These are phyloP conservation scores for Xenoacremonium recifei DNA, from an alignment of 2,329 filamentous ascomycete species.

Conservation along the genomic window DNA sequence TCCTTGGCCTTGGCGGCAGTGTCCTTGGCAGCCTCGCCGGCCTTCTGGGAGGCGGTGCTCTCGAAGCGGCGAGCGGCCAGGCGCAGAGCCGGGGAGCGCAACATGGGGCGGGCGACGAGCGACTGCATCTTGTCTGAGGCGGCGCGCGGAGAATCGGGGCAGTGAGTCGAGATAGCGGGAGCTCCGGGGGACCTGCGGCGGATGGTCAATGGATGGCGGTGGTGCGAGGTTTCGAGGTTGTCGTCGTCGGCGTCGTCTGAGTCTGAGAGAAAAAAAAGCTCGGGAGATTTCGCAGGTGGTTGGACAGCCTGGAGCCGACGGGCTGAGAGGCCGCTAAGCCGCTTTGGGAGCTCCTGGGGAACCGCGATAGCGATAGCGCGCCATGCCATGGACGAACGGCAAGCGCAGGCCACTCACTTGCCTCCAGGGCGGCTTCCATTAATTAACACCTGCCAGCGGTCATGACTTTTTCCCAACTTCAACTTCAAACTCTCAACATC, in stretches of 20 bases:
- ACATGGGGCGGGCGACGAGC: conserved; percentile 43
- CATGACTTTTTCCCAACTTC: too few relatives aligned
- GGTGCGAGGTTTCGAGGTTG: conserved; percentile 15
- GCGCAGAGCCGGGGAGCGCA: conserved; percentile 46
- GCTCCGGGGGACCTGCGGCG: conserved; percentile 25
- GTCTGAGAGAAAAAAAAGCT: conserved; percentile 46
- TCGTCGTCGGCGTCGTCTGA: conserved; percentile 27
- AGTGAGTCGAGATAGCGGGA: conserved; percentile 21
- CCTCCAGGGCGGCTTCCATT: too few relatives aligned
- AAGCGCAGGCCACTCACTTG: too few relatives aligned
- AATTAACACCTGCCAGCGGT: too few relatives aligned
- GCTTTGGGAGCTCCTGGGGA: conserved; percentile 28
- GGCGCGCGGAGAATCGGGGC: conserved; percentile 22
- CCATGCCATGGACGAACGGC: conserved; percentile 14
- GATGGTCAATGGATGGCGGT: conserved; percentile 37
- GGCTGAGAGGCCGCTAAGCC: conserved; percentile 25
- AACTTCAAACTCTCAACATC: too few relatives aligned
- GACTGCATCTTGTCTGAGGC: conserved; percentile 27
- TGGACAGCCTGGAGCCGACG: conserved; percentile 21
- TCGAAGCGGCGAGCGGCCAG: conserved; percentile 57
- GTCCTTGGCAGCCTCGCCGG: conserved; percentile 41
- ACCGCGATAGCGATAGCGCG: not conserved
- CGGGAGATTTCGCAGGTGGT: conserved; percentile 42
- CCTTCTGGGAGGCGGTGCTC: conserved; percentile 53
- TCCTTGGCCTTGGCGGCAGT: conserved; percentile 68